Percentiles rank a stretch among this genome's conserved stretches.
phyloP scores from a whole-genome alignment of 768 basidiomycete genomes.

The Clitopilus hobsonii region DNA sequence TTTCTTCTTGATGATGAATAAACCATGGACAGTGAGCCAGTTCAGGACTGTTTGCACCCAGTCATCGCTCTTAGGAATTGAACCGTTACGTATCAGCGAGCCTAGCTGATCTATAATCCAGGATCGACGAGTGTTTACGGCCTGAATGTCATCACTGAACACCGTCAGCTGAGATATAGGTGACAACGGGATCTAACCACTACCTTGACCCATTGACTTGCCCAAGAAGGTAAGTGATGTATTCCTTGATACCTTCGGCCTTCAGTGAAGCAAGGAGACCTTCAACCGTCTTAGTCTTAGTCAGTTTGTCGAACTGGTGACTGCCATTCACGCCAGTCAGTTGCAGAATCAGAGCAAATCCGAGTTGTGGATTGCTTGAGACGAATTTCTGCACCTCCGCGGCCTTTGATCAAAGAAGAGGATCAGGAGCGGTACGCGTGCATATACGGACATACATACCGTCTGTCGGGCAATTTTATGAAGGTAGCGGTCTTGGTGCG shows the following conservation, averaged over 20 bases:
- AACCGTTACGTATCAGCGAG: slow-evolving; percentile 71
- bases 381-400: slow-evolving; percentile 73
- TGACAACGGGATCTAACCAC: background rate
- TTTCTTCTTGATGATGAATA: slow-evolving; percentile 74
- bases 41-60: slow-evolving; percentile 76
- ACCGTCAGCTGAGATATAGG: slow-evolving; percentile 5
- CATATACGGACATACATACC: slow-evolving; percentile 37
- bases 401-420: slow-evolving; percentile 41
- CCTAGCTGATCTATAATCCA: slow-evolving; percentile 90
- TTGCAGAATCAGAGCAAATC: slow-evolving; percentile 81
- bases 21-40: slow-evolving; percentile 78
- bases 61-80: slow-evolving; percentile 73
- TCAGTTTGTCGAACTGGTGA: slow-evolving; percentile 87
- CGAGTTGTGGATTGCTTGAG: slow-evolving; percentile 69
- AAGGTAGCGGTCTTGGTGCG: slow-evolving; percentile 80
- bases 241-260: slow-evolving; percentile 66
- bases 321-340: slow-evolving; percentile 80
- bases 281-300: slow-evolving; percentile 91
- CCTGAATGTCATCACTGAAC: slow-evolving; percentile 37
- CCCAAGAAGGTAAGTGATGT: slow-evolving; percentile 66
- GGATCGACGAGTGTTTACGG: slow-evolving; percentile 50
- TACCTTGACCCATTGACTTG: slow-evolving; percentile 45
- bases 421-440: background rate
- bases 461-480: slow-evolving; percentile 86
- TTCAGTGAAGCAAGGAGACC: slow-evolving; percentile 74